These are phyloP conservation scores for Nigrograna mackinnonii DNA, from an alignment of 2,329 filamentous ascomycete genomes.

Conservation along the genomic window DNA sequence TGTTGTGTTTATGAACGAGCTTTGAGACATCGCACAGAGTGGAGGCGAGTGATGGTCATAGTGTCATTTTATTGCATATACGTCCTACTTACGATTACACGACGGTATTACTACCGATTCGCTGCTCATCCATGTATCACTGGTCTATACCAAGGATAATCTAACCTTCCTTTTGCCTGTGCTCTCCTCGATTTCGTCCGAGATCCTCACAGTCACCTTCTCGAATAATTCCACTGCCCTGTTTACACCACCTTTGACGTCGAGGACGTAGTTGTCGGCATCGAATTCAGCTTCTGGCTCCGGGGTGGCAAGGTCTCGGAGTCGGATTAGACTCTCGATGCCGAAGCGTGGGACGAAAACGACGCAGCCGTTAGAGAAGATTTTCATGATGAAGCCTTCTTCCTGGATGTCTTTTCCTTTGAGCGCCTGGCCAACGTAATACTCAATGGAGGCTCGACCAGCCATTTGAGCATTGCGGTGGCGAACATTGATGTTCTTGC, in stretches of 20 bases:
- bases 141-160: conserved; percentile 62
- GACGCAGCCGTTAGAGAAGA: conserved; percentile 97
- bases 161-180: conserved; percentile 95
- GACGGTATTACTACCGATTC: too few species aligned
- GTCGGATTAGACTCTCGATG: conserved; percentile 86
- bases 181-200: conserved; percentile 88
- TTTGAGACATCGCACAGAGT: too few species aligned
- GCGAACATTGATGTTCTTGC: conserved; percentile 97
- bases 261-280: conserved; percentile 80
- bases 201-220: conserved; percentile 86
- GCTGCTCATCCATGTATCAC: too few species aligned
- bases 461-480: conserved; percentile 98
- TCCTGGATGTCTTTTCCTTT: conserved; percentile 77
- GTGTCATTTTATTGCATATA: too few species aligned
- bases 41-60: too few species aligned
- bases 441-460: conserved; percentile 90
- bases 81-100: too few species aligned
- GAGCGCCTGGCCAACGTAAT: conserved; percentile 96
- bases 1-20: too few species aligned
- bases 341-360: conserved; percentile 95
- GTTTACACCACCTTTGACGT: conserved; percentile 58
- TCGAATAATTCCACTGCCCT: conserved; percentile 81
- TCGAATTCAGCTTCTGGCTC: conserved; percentile 83
- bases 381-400: conserved; percentile 94
- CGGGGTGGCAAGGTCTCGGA: conserved; percentile 78